Base-by-base conservation (phyloP, 495 filamentous ascomycete species). In the Jackrogersella multiformis region DNA sequence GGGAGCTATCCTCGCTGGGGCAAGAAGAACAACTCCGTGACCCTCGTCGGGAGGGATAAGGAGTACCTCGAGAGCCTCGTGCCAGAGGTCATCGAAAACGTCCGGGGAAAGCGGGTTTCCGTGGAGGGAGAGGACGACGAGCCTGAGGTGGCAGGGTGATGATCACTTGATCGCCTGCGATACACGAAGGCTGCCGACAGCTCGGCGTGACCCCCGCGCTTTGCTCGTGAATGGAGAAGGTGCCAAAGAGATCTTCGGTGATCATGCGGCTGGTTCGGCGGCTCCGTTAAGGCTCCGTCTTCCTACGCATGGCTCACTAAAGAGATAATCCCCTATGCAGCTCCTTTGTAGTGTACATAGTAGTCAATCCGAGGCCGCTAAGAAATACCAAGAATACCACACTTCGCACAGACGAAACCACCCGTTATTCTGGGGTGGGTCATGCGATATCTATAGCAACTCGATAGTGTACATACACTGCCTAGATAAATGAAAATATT, bases 1-100 rank as follows among this genome's bases (percentile, higher is more conserved):
- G 95, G 95, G 6, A 96, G 92, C 73, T 99, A 99, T 78, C 95
- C 95, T 20, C 81, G 92, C 46, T 97, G 93, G 95, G 92, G 89
- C 0, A 94, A 90, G 82, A 87, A 87, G 70, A 83, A 84, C 24
- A 99, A 99, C 74, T 94, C 92, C 0, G 91, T 99, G 26, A 98
- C 95, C 21, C 80, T 99, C 23, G 94, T 97, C 15, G 95, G 95
- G 10, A 82, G 81, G 66, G 82, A 87, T 63, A 69, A 68, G 23
- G 79, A 76, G 13, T 84, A 78, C 56, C 64, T 87, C 2, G 82
- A 86, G 41, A 79, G 78, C 44, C 73, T 86, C 26, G 76, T 84
- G 6, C 78, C 78, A 0, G 84, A 87, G 68, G 81, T 86, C 15
- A 57, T 77, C 6, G 66, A 79, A 15, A 74, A 79, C 32, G 79